Percentiles rank a stretch among this genome's conserved stretches.
Evolutionary conservation across 805 yeast species (phyloP).

Genomic region (Metschnikowia bowlesiae): DNA sequence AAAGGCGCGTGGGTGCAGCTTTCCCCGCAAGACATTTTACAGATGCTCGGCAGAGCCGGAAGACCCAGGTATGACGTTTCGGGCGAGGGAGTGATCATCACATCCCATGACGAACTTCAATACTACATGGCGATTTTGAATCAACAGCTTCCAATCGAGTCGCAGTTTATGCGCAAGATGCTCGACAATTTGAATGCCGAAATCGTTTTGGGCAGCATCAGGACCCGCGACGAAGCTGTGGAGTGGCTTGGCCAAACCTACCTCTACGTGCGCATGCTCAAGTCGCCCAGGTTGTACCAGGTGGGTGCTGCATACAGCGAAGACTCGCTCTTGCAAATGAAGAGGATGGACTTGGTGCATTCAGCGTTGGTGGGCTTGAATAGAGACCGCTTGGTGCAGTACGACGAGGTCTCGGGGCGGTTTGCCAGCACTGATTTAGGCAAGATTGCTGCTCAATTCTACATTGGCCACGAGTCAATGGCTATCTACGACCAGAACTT

Average conservation of each 20-base stretch:
- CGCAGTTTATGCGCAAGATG: conserved; percentile 68
- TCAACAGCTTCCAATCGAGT: conserved; percentile 89
- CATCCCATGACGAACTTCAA: conserved; percentile 79
- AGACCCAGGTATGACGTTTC: conserved; percentile 88
- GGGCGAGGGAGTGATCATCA: conserved; percentile 93
- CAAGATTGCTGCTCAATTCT: conserved; percentile 78
- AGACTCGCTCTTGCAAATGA: conserved; percentile 46
- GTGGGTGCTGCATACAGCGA: conserved; percentile 60
- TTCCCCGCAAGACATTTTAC: conserved; percentile 92
- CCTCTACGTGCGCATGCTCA: conserved; percentile 70
- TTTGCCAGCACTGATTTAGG: conserved; percentile 61
- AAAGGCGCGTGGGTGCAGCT: conserved; percentile 84
- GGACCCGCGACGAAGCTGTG: conserved; percentile 59
- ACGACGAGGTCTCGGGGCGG: conserved; percentile 44
- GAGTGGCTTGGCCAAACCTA: conserved; percentile 80
- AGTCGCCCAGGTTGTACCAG: conserved; percentile 68
- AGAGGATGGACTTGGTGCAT: conserved; percentile 66
- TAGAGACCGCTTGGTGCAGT: conserved; percentile 54
- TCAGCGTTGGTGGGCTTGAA: conserved; percentile 65
- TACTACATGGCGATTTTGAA: conserved; percentile 87
- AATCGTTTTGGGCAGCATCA: conserved; percentile 66
- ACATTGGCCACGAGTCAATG: conserved; percentile 74
- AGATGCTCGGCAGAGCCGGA: conserved; percentile 98
- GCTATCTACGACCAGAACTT: conserved; percentile 58
- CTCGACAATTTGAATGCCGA: conserved; percentile 86